Conservation (phyloP, 164 flowering plant genomes). For the Macadamia tetraphylla region DNA sequence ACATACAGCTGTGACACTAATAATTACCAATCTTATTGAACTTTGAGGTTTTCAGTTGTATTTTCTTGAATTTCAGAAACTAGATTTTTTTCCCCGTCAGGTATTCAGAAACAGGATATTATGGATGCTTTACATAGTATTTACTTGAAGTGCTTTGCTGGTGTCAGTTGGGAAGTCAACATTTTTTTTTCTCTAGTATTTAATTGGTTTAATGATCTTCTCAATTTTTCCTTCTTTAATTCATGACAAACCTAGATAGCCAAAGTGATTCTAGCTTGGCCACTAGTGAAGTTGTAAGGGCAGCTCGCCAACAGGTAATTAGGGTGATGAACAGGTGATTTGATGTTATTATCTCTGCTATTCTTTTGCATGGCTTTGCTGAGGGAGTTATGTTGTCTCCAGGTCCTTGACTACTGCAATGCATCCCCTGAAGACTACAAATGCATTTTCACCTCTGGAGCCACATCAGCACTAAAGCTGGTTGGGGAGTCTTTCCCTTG, state of each 20-base stretch:
- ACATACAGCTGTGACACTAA: too few species aligned
- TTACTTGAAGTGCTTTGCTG: too few species aligned
- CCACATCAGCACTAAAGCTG: constrained; percentile 84
- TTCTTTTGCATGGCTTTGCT: constrained; percentile 4
- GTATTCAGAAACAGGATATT: too few species aligned
- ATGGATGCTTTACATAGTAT: too few species aligned
- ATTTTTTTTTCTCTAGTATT: too few species aligned
- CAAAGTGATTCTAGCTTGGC: constrained; percentile 67
- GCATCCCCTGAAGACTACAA: constrained; percentile 78
- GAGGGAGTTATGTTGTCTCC: constrained; percentile 6
- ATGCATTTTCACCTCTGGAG: constrained; percentile 96
- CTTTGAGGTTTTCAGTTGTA: too few species aligned
- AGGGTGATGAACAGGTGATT: background rate
- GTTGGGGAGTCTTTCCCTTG: constrained; percentile 96
- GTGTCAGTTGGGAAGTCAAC: too few species aligned
- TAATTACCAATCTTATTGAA: too few species aligned
- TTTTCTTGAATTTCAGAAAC: too few species aligned
- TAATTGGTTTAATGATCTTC: background rate
- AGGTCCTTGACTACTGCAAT: constrained; percentile 82
- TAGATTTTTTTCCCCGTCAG: too few species aligned
- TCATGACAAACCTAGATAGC: constrained; percentile 50
- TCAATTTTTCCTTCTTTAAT: constrained; percentile 28
- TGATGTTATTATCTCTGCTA: background rate
- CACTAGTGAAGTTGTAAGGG: constrained; percentile 44
- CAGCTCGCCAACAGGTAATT: constrained; percentile 76